Percentiles rank a stretch among this genome's conserved stretches.
phyloP scores from a whole-genome alignment of 2,329 filamentous ascomycete genomes.

The Botrytis galanthina region DNA sequence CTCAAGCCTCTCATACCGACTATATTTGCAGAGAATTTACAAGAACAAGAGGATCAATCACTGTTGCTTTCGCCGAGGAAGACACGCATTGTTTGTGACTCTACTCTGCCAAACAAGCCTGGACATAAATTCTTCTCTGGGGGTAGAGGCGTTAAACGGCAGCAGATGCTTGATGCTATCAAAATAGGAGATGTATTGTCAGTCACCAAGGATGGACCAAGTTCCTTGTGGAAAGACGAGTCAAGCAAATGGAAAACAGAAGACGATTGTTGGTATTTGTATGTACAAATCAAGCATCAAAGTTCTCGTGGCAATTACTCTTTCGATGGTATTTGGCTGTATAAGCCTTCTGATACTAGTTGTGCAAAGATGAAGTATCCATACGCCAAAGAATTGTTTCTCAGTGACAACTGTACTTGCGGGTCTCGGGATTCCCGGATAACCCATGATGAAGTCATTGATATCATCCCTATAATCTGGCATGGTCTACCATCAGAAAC shows the following conservation, averaged over 20 bases:
- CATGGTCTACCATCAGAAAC: conserved; percentile 46
- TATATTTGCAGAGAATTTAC: conserved; percentile 30
- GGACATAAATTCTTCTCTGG: not conserved
- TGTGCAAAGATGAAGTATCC: conserved; percentile 68
- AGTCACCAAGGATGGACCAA: conserved; percentile 44
- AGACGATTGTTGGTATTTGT: conserved; percentile 64
- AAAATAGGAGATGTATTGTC: conserved; percentile 50
- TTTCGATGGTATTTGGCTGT: conserved; percentile 73
- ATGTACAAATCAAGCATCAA: conserved; percentile 58
- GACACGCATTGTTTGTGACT: not conserved
- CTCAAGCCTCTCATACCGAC: conserved; percentile 43
- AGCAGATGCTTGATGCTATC: conserved; percentile 49
- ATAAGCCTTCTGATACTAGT: conserved; percentile 67
- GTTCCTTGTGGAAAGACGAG: conserved; percentile 56
- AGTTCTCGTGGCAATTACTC: conserved; percentile 40
- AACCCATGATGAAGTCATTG: conserved; percentile 53
- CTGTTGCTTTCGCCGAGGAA: not conserved
- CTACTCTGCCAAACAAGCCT: no score
- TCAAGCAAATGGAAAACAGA: conserved; percentile 44
- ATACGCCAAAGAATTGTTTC: conserved; percentile 69
- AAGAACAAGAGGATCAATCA: conserved; percentile 25
- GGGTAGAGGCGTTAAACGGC: conserved; percentile 9
- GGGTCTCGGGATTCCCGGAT: conserved; percentile 42
- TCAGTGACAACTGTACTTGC: conserved; percentile 76
- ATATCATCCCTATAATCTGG: conserved; percentile 58